A percentile compares a stretch with the other conserved stretches of the same genome.
Conservation (phyloP, 2,329 filamentous ascomycete species). For the Didymosphaeria variabile region DNA sequence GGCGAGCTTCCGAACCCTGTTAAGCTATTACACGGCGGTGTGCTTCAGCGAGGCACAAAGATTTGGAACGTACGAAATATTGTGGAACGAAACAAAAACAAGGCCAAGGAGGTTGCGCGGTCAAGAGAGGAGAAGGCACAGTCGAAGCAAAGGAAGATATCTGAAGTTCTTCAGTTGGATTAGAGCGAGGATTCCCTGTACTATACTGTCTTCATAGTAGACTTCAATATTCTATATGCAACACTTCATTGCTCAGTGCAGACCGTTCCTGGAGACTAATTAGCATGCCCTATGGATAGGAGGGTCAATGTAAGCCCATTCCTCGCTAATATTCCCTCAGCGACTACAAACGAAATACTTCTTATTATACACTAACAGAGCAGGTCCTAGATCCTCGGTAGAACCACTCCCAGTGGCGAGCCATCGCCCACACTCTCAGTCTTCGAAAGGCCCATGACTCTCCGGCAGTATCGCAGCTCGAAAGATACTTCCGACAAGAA, state of each 20-base stretch:
- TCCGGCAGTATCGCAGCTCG: background rate
- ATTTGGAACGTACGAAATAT: conserved; percentile 15
- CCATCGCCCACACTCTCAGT: background rate
- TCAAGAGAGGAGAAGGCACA: background rate
- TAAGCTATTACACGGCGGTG: conserved; percentile 1
- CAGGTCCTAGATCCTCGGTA: no score
- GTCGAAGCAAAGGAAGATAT: background rate
- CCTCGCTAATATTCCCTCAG: no score
- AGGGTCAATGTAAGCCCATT: background rate
- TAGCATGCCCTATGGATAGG: background rate
- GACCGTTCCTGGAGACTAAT: background rate
- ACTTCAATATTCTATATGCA: conserved; percentile 11
- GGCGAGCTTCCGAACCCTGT: conserved; percentile 33
- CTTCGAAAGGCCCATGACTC: background rate
- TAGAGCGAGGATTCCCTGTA: conserved; percentile 13
- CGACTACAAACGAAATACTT: no score
- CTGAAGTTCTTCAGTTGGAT: conserved; percentile 6
- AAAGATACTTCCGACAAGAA: background rate
- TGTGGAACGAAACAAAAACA: conserved; percentile 11
- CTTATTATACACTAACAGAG: no score
- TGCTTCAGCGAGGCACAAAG: conserved; percentile 10
- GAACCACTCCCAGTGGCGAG: background rate
- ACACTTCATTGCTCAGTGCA: background rate
- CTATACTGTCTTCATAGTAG: conserved; percentile 19
- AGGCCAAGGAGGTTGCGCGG: conserved; percentile 2